Evolutionary conservation across 1,284 basidiomycete genomes (phyloP).

Genomic region (Cryptococcus depauperatus): DNA sequence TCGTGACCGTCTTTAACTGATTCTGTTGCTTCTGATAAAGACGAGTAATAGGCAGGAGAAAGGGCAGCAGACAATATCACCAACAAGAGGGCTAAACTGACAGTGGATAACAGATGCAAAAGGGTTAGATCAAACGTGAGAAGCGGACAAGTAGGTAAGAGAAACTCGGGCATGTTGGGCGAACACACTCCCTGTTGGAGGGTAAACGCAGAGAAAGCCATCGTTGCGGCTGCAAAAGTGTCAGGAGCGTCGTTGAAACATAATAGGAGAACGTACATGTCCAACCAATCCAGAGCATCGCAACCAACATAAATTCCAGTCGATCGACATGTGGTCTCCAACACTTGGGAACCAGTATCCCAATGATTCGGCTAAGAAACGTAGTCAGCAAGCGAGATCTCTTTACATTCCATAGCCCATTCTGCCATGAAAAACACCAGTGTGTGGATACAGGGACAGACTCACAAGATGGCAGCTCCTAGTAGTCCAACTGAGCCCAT

Average conservation of each 20-base stretch:
- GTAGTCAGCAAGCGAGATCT: too few relatives aligned
- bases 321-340: conserved; percentile 33
- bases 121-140: conserved; percentile 33
- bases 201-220: conserved; percentile 34
- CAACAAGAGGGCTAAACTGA: conserved; percentile 24
- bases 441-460: too few relatives aligned
- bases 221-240: conserved; percentile 25
- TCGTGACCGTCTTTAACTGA: conserved; percentile 4
- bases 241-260: background rate
- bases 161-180: conserved; percentile 8
- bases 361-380: too few relatives aligned
- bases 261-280: conserved; percentile 17
- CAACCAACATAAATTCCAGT: conserved; percentile 27
- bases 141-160: conserved; percentile 27
- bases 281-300: conserved; percentile 37
- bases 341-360: too few relatives aligned
- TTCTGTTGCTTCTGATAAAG: conserved; percentile 1
- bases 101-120: conserved; percentile 24
- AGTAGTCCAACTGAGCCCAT: conserved; percentile 20
- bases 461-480: conserved; percentile 18
- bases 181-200: conserved; percentile 26
- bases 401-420: too few relatives aligned
- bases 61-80: conserved; percentile 28
- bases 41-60: conserved; percentile 15
- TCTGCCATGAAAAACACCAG: too few relatives aligned